A percentile compares a stretch with the other conserved stretches of the same genome.
Evolutionary conservation across 2,329 filamentous ascomycete species (phyloP).

Genomic region (Fusarium verticillioides): DNA sequence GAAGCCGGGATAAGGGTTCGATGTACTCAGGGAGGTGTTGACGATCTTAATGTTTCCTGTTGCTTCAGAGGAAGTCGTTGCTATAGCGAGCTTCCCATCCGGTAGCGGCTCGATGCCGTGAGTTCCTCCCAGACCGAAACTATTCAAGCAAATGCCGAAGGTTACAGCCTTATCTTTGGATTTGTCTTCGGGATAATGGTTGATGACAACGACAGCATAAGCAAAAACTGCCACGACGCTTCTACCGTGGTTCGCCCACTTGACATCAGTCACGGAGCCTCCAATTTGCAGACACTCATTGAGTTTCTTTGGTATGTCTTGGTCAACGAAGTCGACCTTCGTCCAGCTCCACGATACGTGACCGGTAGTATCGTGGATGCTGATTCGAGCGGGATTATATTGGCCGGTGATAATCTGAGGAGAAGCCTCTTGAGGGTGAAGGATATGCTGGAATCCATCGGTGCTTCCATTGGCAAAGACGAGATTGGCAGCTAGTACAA

Average conservation of each 20-base stretch:
- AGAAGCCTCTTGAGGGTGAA: rapidly evolving
- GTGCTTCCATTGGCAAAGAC: too few species aligned
- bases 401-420: background rate
- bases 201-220: background rate
- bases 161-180: background rate
- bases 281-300: background rate
- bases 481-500: too few species aligned
- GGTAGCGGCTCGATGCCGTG: background rate
- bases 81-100: background rate
- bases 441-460: too few species aligned
- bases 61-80: background rate
- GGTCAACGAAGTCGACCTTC: background rate
- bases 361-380: rapidly evolving
- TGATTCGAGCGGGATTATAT: background rate
- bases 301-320: background rate
- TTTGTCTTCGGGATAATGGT: background rate
- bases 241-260: background rate
- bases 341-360: background rate
- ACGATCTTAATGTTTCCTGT: background rate
- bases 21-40: background rate
- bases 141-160: background rate
- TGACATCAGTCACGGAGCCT: background rate
- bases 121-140: background rate
- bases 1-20: background rate
- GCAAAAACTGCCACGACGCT: background rate